These are phyloP conservation scores for Rhizopogon parksii DNA, from an alignment of 1,284 basidiomycete genomes.

Conservation along the genomic window DNA sequence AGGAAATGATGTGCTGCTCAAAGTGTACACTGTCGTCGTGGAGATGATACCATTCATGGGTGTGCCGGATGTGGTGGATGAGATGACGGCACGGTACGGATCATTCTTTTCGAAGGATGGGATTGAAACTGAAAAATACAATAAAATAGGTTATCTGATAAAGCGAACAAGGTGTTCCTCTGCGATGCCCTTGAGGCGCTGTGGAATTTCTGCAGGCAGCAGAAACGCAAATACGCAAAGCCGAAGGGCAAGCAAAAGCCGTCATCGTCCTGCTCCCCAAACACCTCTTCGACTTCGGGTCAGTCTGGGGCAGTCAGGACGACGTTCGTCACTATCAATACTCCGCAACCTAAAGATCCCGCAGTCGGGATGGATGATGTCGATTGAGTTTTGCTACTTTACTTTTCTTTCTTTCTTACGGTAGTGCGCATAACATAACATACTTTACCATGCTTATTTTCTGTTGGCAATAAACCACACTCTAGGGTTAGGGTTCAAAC, in stretches of 20 bases:
- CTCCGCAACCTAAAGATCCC: not conserved
- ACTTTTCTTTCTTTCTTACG: not conserved
- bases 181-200: conserved; percentile 44
- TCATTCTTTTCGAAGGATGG: not conserved
- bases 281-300: not conserved
- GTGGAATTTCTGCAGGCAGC: conserved; percentile 41
- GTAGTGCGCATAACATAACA: conserved; percentile 9
- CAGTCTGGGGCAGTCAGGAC: not conserved
- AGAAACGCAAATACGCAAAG: conserved; percentile 33
- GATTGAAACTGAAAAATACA: not conserved
- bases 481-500: conserved; percentile 5
- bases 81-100: conserved; percentile 43
- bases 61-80: conserved; percentile 43
- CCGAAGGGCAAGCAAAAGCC: conserved; percentile 10
- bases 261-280: not conserved
- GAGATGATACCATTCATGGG: conserved; percentile 51
- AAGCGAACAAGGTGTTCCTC: conserved; percentile 46
- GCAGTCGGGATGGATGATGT: conserved; percentile 20
- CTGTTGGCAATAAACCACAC: not conserved
- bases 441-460: not conserved
- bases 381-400: conserved; percentile 17
- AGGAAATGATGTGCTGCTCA: conserved; percentile 29
- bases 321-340: not conserved
- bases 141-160: conserved; percentile 39
- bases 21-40: conserved; percentile 36